Conservation (phyloP, 2,329 filamentous ascomycete genomes). For the Pyricularia pennisetigena region DNA sequence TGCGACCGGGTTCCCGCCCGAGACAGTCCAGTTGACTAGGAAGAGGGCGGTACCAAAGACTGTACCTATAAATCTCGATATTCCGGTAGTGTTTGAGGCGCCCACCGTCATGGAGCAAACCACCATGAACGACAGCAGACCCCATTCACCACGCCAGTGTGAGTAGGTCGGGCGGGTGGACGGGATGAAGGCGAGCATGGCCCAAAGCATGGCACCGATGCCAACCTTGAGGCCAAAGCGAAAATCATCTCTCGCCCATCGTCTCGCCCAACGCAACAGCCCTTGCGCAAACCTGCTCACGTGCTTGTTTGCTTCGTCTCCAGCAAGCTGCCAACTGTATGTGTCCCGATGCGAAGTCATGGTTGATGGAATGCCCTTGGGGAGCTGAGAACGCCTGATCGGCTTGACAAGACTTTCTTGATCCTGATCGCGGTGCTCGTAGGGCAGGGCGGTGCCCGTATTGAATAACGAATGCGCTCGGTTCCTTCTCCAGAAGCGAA, state of each 20-base stretch:
- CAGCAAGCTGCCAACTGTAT: constrained; percentile 42
- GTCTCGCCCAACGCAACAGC: constrained; percentile 33
- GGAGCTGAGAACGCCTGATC: constrained; percentile 43
- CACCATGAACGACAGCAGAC: constrained; percentile 92
- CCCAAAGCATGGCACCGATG: constrained; percentile 79
- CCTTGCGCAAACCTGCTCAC: constrained; percentile 34
- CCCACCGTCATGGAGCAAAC: constrained; percentile 97
- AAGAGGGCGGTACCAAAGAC: constrained; percentile 70
- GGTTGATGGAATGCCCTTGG: constrained; percentile 43
- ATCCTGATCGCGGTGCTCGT: constrained; percentile 27
- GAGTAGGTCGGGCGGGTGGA: constrained; percentile 70
- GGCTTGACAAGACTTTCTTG: constrained; percentile 31
- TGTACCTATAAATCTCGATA: constrained; percentile 78
- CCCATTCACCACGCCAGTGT: constrained; percentile 94
- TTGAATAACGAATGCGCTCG: background rate
- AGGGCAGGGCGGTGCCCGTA: constrained; percentile 13
- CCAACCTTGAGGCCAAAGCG: constrained; percentile 89
- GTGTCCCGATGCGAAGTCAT: constrained; percentile 43
- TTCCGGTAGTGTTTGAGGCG: constrained; percentile 86
- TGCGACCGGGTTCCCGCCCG: constrained; percentile 60
- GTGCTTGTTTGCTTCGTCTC: constrained; percentile 32
- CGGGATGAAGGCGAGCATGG: constrained; percentile 77
- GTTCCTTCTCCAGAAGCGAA: constrained; percentile 60
- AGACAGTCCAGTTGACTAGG: constrained; percentile 67
- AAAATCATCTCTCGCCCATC: constrained; percentile 45